Conservation (phyloP, 1,284 basidiomycete genomes). For the Malassezia obtusa region DNA sequence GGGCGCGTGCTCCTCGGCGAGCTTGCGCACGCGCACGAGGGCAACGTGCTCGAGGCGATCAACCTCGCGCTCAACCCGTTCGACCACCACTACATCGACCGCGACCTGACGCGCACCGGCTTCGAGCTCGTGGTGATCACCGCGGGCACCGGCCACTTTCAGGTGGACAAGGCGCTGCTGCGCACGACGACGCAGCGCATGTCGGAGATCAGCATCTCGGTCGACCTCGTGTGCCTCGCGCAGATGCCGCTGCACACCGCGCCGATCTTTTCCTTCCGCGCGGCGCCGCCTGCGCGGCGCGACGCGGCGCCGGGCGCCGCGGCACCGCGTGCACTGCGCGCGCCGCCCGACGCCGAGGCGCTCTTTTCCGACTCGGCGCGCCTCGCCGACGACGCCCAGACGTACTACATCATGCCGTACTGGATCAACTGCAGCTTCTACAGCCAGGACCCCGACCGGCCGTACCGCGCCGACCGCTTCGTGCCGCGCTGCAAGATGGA, state of each 20-base stretch:
- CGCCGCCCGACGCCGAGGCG: neutral
- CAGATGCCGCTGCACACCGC: conserved; percentile 85
- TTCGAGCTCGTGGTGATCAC: conserved; percentile 75
- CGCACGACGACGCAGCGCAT: conserved; percentile 89
- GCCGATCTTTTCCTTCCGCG: conserved; percentile 48
- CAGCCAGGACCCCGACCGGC: conserved; percentile 45
- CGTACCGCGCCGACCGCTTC: conserved; percentile 41
- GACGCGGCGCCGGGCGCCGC: conserved; percentile 12
- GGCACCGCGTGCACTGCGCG: conserved; percentile 2
- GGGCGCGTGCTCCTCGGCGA: conserved; percentile 52
- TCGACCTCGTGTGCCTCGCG: conserved; percentile 80
- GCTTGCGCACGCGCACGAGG: conserved; percentile 80
- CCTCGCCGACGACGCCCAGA: conserved; percentile 18
- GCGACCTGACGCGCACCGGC: conserved; percentile 86
- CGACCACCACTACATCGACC: conserved; percentile 90
- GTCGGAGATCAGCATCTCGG: conserved; percentile 81
- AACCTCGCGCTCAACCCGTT: conserved; percentile 86
- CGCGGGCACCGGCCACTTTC: conserved; percentile 87
- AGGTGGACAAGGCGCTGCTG: conserved; percentile 78
- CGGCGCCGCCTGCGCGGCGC: conserved; percentile 18
- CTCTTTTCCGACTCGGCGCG: conserved; percentile 34
- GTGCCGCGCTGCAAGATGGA: conserved; percentile 48
- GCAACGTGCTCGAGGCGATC: conserved; percentile 84
- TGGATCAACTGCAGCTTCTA: conserved; percentile 48
- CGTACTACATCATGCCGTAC: conserved; percentile 43